Conservation (phyloP, 441 rosid species). For the Syzygium malaccense region DNA sequence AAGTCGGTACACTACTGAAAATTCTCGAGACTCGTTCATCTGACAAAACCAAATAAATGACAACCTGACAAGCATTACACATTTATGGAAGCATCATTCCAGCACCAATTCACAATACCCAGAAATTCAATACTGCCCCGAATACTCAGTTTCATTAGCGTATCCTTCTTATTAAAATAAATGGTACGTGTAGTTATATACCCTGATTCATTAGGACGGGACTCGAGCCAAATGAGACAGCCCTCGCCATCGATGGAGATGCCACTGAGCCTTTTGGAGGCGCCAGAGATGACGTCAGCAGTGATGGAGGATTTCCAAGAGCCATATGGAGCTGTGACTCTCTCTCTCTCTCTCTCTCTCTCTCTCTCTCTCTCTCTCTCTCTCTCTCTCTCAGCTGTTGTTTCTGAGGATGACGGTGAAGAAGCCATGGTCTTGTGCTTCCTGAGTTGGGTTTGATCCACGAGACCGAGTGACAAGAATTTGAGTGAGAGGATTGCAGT, state of each 20-base stretch:
- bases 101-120: background rate
- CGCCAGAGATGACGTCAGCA: background rate
- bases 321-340: background rate
- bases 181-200: background rate
- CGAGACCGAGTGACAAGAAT: background rate
- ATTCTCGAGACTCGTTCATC: background rate
- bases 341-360: background rate
- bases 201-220: background rate
- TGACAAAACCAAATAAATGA: background rate
- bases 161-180: background rate
- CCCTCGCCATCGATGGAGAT: background rate
- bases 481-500: background rate
- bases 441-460: background rate
- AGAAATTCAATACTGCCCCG: background rate
- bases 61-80: background rate
- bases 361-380: background rate
- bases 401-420: background rate
- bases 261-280: background rate
- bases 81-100: background rate
- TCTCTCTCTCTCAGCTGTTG: background rate
- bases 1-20: background rate
- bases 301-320: slow-evolving; percentile 1
- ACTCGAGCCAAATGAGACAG: background rate
- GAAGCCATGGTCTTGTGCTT: background rate
- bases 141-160: background rate